Conservation (phyloP, 176 grass and related monocot genomes). For the Triticum turgidum region DNA sequence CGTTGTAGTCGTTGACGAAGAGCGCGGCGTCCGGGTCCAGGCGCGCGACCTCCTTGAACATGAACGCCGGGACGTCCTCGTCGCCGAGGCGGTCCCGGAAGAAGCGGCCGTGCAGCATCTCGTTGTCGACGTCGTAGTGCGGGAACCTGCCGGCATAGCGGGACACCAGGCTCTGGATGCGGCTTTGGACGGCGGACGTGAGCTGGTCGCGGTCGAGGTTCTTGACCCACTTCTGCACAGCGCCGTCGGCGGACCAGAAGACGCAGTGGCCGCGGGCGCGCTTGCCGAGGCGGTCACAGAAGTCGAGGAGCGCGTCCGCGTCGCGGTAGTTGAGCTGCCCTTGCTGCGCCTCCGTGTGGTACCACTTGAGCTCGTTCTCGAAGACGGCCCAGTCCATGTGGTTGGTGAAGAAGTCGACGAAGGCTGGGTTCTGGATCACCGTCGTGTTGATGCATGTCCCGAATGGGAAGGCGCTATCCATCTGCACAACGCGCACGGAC, state of each 20-base stretch:
- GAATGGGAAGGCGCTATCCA: slow-evolving; percentile 2
- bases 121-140: slow-evolving; percentile 68
- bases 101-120: slow-evolving; percentile 69
- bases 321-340: slow-evolving; percentile 12
- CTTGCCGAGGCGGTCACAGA: slow-evolving; percentile 35
- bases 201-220: slow-evolving; percentile 3
- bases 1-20: slow-evolving; percentile 71
- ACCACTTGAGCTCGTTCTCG: slow-evolving; percentile 86
- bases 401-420: slow-evolving; percentile 20
- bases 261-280: slow-evolving; percentile 42
- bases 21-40: slow-evolving; percentile 31
- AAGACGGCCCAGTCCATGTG: slow-evolving; percentile 79
- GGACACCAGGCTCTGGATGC: slow-evolving; percentile 36
- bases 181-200: slow-evolving; percentile 29
- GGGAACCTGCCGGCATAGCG: slow-evolving; percentile 43
- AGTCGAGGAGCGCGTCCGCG: slow-evolving; percentile 19
- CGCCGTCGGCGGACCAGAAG: slow-evolving; percentile 41
- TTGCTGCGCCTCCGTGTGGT: slow-evolving; percentile 22
- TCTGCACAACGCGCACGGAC: slow-evolving; percentile 2
- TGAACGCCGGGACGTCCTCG: slow-evolving; percentile 20
- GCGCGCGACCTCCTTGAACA: slow-evolving; percentile 36
- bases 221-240: slow-evolving; percentile 42
- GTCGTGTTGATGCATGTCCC: slow-evolving; percentile 24
- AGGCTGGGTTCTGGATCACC: neutral
- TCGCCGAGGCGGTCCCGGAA: slow-evolving; percentile 42